These are phyloP conservation scores for Pigoraptor vietnamica DNA, from an alignment of 78 protist species.

Conservation along the genomic window DNA sequence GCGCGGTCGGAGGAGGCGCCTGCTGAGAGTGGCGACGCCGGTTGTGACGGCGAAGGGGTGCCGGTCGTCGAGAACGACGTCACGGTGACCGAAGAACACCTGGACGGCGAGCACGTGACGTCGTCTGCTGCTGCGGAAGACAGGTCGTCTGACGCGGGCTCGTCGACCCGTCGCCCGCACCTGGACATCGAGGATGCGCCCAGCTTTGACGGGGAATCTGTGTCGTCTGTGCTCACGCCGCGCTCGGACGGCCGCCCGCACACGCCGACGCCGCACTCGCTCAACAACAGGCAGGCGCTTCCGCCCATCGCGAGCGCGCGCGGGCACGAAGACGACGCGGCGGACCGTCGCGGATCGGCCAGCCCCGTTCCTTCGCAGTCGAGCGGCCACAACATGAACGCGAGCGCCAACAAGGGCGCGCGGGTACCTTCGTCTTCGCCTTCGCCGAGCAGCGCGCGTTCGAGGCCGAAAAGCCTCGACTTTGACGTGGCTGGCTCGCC, in stretches of 20 bases:
- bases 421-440: too few species aligned
- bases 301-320: not conserved
- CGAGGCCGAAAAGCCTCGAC: not conserved
- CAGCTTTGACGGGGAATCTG: not conserved
- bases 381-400: not conserved
- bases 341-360: too few species aligned
- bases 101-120: too few species aligned
- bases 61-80: too few species aligned
- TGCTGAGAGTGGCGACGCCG: too few species aligned
- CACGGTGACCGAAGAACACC: too few species aligned
- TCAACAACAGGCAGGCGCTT: not conserved
- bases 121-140: too few species aligned
- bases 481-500: not conserved
- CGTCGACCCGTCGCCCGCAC: too few species aligned
- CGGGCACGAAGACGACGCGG: not conserved
- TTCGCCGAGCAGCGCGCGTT: not conserved
- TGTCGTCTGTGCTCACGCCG: not conserved
- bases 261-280: not conserved
- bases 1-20: too few species aligned
- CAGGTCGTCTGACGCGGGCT: too few species aligned
- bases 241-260: not conserved
- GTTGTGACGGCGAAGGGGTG: too few species aligned
- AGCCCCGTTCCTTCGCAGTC: not conserved
- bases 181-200: not conserved
- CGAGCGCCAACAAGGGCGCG: too few species aligned